A percentile compares a stretch with the other conserved stretches of the same genome.
These are phyloP conservation scores for Zymoseptoria passerinii DNA, from an alignment of 2,329 filamentous ascomycete species.

Conservation along the genomic window DNA sequence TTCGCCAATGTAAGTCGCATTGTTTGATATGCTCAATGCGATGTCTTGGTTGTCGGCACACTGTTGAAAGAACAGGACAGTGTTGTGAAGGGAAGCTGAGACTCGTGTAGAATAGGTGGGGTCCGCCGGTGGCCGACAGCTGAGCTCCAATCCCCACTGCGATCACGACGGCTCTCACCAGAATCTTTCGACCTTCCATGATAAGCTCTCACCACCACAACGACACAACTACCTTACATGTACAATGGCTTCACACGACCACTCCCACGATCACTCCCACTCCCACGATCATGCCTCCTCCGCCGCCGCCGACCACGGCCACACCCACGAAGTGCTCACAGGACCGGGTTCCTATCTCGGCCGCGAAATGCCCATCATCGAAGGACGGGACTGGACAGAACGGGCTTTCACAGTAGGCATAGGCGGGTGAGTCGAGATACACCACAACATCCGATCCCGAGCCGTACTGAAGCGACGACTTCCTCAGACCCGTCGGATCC, in stretches of 20 bases:
- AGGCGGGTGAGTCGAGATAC: slow-evolving; percentile 61
- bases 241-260: slow-evolving; percentile 28
- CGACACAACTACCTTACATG: neutral
- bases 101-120: neutral
- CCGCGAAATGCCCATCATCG: slow-evolving; percentile 87
- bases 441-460: neutral
- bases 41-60: no score
- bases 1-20: no score
- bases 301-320: slow-evolving; percentile 65
- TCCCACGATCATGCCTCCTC: slow-evolving; percentile 28
- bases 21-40: no score
- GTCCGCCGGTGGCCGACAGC: neutral
- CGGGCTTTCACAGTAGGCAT: slow-evolving; percentile 96
- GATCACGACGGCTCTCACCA: neutral
- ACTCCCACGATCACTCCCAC: slow-evolving; percentile 42
- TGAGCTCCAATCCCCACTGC: no score
- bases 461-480: neutral
- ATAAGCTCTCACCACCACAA: neutral
- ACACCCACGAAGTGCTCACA: slow-evolving; percentile 90
- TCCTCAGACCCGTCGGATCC: slow-evolving; percentile 75
- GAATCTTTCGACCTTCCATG: neutral
- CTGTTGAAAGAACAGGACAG: neutral
- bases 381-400: slow-evolving; percentile 79
- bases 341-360: slow-evolving; percentile 84
- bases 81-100: neutral